These are phyloP conservation scores for Penicillium chermesinum DNA, from an alignment of 495 filamentous ascomycete genomes.

Conservation along the genomic window DNA sequence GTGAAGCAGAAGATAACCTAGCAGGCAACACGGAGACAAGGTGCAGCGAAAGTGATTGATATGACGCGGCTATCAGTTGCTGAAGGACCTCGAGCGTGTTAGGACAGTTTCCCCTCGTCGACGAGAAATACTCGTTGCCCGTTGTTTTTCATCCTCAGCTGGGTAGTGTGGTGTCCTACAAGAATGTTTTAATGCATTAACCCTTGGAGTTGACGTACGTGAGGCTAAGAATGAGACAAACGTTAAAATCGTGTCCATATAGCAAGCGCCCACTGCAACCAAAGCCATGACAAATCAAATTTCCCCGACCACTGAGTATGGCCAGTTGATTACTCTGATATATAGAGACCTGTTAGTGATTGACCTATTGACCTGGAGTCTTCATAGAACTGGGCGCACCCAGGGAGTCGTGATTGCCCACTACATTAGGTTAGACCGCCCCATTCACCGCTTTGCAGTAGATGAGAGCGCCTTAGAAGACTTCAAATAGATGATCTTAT, in stretches of 20 bases:
- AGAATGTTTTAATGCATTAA: background rate
- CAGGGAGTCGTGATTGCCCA: too few relatives aligned
- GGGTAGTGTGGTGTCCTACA: constrained; percentile 61
- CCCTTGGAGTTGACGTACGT: too few relatives aligned
- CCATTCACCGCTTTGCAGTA: background rate
- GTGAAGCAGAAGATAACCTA: constrained; percentile 30
- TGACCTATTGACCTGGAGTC: background rate
- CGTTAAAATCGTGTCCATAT: constrained; percentile 65
- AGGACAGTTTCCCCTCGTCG: constrained; percentile 65
- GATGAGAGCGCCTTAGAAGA: too few relatives aligned
- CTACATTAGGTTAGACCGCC: too few relatives aligned
- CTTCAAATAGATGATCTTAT: too few relatives aligned
- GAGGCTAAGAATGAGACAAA: constrained; percentile 37
- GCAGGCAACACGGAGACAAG: constrained; percentile 43
- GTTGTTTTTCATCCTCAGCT: constrained; percentile 64
- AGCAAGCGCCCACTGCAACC: constrained; percentile 60
- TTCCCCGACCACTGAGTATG: background rate
- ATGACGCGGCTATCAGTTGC: constrained; percentile 40
- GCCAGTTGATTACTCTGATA: too few relatives aligned
- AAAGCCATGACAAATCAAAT: constrained; percentile 34
- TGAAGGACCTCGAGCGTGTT: constrained; percentile 66
- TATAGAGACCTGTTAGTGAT: too few relatives aligned
- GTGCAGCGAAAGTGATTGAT: constrained; percentile 20
- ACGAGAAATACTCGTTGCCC: constrained; percentile 52
- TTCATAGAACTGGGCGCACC: too few relatives aligned